Evolutionary conservation across 2,329 filamentous ascomycete species (phyloP), one percentile per base, ranked within the genome.

Genomic region (Alternaria viburni): DNA sequence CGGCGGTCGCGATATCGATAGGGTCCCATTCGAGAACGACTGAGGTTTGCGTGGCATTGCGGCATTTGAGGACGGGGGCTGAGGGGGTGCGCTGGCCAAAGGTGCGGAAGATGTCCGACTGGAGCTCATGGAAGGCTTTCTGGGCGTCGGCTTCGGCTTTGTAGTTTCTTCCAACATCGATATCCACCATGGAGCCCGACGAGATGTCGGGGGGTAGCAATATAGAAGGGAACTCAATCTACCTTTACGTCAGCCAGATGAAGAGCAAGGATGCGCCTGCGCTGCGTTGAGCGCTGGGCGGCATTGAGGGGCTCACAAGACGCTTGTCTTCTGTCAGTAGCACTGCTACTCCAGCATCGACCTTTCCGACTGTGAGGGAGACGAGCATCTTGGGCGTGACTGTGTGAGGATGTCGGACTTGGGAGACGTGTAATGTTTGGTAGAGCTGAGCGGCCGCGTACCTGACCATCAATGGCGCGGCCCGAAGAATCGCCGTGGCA

Each of bases 201-300:
- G 93, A 90, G 81, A 99, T 99, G 79, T 97, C 94, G 66, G 92
- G 92, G 2, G 96, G 96, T 15, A 99, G 90, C 54, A 99, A 91
- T 70, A 99, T 97, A 50, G 96, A 98, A 36, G 96, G 96, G 78
- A 99, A 99, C 80, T 99, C 96, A 80, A 99, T 98, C 95, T 98
- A 67, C 60, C 54, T 55, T 44, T 50, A 57, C 62, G 71, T 77
- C 61, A 77, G 73, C 61, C 49, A 60, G 32, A 45, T 71, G 67
- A 68, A 66, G 46, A 56, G 57, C 68, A 71, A 62, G 66, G 64
- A 66, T 71, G 61, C 58, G 67, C 61, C 32, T 65, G 69, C 64
- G 69, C 64, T 49, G 55, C 64, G 49, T 36, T 60, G 65, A 49
- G 50, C 56, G 52, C 44, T 51, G 59, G 44, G 59, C 55, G 61